Percentiles rank a stretch among this genome's conserved stretches.
Evolutionary conservation across 2,329 filamentous ascomycete genomes (phyloP).

Genomic region (Cladosporium austrohemisphaericum): DNA sequence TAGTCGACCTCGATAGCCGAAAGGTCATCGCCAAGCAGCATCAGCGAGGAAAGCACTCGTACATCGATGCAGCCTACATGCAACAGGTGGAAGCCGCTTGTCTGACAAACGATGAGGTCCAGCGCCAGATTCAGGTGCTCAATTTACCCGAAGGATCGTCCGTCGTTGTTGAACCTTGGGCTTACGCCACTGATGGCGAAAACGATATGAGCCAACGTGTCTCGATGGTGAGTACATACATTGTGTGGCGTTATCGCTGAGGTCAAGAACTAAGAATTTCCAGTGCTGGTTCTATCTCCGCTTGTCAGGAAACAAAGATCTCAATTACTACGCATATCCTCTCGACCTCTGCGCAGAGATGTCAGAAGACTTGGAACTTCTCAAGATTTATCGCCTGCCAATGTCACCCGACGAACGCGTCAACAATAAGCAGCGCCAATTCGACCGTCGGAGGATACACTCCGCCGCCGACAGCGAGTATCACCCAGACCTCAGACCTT

Average conservation of each 20-base stretch:
- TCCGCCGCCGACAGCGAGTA: constrained; percentile 42
- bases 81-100: constrained; percentile 39
- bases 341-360: constrained; percentile 62
- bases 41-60: constrained; percentile 14
- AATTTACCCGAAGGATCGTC: constrained; percentile 52
- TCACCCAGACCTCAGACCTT: constrained; percentile 10
- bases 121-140: constrained; percentile 54
- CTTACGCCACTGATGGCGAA: constrained; percentile 44
- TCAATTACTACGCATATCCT: constrained; percentile 63
- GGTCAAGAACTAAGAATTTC: constrained; percentile 39
- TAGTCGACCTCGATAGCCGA: constrained; percentile 12
- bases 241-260: not conserved
- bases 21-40: constrained; percentile 14
- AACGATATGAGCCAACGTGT: constrained; percentile 21
- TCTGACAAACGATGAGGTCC: constrained; percentile 46
- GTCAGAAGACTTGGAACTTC: constrained; percentile 58
- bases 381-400: constrained; percentile 65
- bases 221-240: constrained; percentile 35
- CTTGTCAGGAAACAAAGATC: constrained; percentile 58
- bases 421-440: constrained; percentile 19
- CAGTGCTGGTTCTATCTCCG: constrained; percentile 64
- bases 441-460: constrained; percentile 51
- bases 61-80: constrained; percentile 52
- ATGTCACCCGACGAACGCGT: constrained; percentile 52
- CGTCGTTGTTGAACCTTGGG: constrained; percentile 30